phyloP scores from a whole-genome alignment of 371 early-diverging fungal genomes.

The Apophysomyces ossiformis region DNA sequence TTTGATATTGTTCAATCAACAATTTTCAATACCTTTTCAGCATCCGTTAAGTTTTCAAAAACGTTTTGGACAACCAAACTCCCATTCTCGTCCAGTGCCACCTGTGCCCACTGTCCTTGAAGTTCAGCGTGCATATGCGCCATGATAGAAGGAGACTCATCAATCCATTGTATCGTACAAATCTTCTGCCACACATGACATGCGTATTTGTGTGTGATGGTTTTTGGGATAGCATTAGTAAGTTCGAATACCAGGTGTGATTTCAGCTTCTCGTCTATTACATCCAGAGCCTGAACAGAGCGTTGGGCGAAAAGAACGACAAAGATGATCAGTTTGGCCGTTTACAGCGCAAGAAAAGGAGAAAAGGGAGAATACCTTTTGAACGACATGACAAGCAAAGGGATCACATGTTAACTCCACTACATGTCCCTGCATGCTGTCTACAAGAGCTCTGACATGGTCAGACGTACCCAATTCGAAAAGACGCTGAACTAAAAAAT shows the following conservation, averaged over 20 bases:
- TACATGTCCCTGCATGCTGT: constrained; percentile 68
- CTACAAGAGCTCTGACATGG: constrained; percentile 60
- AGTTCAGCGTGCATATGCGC: constrained; percentile 62
- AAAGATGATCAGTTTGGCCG: not conserved
- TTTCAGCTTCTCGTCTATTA: constrained; percentile 64
- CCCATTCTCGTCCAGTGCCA: constrained; percentile 80
- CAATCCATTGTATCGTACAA: constrained; percentile 70
- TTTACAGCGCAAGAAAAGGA: not conserved
- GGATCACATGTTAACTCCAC: constrained; percentile 71
- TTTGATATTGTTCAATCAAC: not conserved
- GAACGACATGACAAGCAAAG: constrained; percentile 83
- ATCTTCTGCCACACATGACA: constrained; percentile 85
- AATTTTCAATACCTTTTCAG: constrained; percentile 56
- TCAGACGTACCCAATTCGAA: constrained; percentile 68
- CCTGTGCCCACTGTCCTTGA: constrained; percentile 66
- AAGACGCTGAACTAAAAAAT: constrained; percentile 77
- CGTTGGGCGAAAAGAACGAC: not conserved
- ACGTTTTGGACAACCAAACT: constrained; percentile 82
- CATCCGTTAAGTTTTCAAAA: constrained; percentile 71
- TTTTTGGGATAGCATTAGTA: constrained; percentile 64
- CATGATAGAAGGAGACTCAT: constrained; percentile 60
- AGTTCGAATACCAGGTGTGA: constrained; percentile 65
- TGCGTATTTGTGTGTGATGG: constrained; percentile 77
- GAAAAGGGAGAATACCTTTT: constrained; percentile 51
- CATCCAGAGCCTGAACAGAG: constrained; percentile 58